Percentiles rank a stretch among this genome's conserved stretches.
These are phyloP conservation scores for Rhizopogon sp. DNA, from an alignment of 768 basidiomycete species.

Conservation along the genomic window DNA sequence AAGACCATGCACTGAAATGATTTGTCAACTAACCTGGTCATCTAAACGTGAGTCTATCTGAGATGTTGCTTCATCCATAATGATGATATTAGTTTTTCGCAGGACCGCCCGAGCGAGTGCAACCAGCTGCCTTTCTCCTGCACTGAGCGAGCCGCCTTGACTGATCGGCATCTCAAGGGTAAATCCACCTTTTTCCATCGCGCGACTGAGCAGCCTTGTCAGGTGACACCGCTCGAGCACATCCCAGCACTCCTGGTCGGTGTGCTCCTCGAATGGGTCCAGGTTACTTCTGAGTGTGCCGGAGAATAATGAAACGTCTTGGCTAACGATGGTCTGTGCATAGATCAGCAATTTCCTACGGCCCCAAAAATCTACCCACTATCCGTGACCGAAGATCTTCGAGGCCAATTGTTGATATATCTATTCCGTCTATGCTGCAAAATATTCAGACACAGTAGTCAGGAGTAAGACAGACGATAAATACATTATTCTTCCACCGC, in stretches of 20 bases:
- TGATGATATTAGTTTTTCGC: slow-evolving; percentile 58
- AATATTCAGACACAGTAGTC: neutral
- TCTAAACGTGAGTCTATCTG: slow-evolving; percentile 69
- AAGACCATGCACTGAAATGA: neutral
- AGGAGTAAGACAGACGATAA: neutral
- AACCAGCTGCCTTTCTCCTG: slow-evolving; percentile 75
- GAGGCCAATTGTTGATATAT: slow-evolving; percentile 62
- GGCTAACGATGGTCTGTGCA: slow-evolving; percentile 39
- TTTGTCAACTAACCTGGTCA: slow-evolving; percentile 43
- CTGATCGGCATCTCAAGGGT: slow-evolving; percentile 60
- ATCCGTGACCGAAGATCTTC: slow-evolving; percentile 63
- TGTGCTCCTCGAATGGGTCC: slow-evolving; percentile 58
- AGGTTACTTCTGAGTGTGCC: slow-evolving; percentile 71
- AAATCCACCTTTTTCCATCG: slow-evolving; percentile 15
- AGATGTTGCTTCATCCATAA: slow-evolving; percentile 78
- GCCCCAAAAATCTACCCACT: slow-evolving; percentile 28
- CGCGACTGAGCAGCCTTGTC: slow-evolving; percentile 34
- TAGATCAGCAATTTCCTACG: neutral
- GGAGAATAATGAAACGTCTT: slow-evolving; percentile 71
- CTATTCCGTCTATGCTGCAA: slow-evolving; percentile 60
- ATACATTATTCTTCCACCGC: slow-evolving; percentile 53
- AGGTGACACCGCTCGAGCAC: slow-evolving; percentile 66
- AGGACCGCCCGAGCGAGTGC: slow-evolving; percentile 67
- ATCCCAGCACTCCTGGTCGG: slow-evolving; percentile 57
- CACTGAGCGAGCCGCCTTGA: slow-evolving; percentile 58